Base-by-base conservation (phyloP, 805 yeast genomes). In the Lachancea fermentati region DNA sequence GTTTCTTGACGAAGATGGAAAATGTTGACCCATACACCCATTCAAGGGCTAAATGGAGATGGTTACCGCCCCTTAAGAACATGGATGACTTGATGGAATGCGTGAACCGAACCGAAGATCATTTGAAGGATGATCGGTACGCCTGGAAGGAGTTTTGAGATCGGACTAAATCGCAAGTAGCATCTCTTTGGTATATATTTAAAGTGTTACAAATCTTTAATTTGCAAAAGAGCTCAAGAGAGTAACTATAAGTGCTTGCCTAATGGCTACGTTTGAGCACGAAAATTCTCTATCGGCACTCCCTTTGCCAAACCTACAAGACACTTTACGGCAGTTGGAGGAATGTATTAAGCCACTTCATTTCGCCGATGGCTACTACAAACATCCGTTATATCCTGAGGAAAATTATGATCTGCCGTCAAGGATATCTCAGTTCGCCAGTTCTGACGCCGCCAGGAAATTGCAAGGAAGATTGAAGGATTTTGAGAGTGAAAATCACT, bases 321-420 rank as follows among this genome's bases (percentile, higher is more conserved):
- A 69, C 2, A 77, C 88, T 0, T 60, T 78, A 12, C 60, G 58
- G 16, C 81, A 79, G 51, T 58, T 81, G 11, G 60, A 78, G 22
- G 62, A 65, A 4, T 76, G 86, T 0, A 50, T 83, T 25, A 71
- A 76, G 50, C 91, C 91, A 0, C 57, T 84, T 39, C 60, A 80
- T 16, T 60, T 75, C 15, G 62, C 65, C 0, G 79, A 73, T 2
- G 83, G 80, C 30, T 76, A 72, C 47, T 55, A 55, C 39, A 49
- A 50, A 34, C 58, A 54, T 38, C 58, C 57, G 2, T 42, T 51
- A 31, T 54, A 57, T 17, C 54, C 54, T 3, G 50, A 44, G 33
- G 54, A 57, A 17, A 41, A 50, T 22, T 48, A 52, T 3, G 64
- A 65, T 4, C 54, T 81, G n/a, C 50, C 66, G 3, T 54, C 58